phyloP scores from a whole-genome alignment of 2,329 filamentous ascomycete species.

The Botrytis hyacinthi region DNA sequence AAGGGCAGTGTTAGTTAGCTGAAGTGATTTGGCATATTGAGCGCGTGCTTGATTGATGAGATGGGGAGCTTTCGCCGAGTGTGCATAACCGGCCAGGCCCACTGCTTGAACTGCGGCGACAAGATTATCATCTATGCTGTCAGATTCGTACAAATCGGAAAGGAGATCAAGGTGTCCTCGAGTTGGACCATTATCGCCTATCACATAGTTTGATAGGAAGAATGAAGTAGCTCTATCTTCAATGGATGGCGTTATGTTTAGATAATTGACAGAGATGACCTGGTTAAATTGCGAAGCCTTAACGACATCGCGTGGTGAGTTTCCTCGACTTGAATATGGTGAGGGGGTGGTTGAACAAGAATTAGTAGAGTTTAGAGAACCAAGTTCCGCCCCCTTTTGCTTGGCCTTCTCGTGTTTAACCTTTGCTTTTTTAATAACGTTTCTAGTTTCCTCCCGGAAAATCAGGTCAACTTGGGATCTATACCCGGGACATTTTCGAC shows the following conservation, averaged over 20 bases:
- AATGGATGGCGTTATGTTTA: conserved; percentile 35
- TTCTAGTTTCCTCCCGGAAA: conserved; percentile 56
- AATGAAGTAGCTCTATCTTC: conserved; percentile 34
- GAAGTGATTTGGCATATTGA: conserved; percentile 52
- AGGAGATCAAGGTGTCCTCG: conserved; percentile 54
- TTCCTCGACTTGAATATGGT: neutral
- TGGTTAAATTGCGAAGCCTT: neutral
- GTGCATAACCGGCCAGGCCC: conserved; percentile 51
- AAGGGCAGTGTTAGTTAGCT: conserved; percentile 52
- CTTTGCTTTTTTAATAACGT: conserved; percentile 50
- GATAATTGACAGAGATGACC: conserved; percentile 24
- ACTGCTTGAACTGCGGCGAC: conserved; percentile 53
- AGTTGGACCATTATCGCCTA: conserved; percentile 42
- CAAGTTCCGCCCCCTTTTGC: neutral
- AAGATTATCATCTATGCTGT: conserved; percentile 46
- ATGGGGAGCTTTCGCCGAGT: conserved; percentile 38
- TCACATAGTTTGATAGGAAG: conserved; percentile 36
- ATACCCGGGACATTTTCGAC: conserved; percentile 54
- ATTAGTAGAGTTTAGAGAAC: neutral
- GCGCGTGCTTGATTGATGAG: conserved; percentile 49
- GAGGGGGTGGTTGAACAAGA: neutral
- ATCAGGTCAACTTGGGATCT: conserved; percentile 55
- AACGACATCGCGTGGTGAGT: neutral
- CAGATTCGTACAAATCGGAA: conserved; percentile 48
- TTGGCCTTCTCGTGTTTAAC: conserved; percentile 31